Evolutionary conservation across 192 early-diverging fungal species (phyloP).

Genomic region (Thoreauomyces humboldtii): DNA sequence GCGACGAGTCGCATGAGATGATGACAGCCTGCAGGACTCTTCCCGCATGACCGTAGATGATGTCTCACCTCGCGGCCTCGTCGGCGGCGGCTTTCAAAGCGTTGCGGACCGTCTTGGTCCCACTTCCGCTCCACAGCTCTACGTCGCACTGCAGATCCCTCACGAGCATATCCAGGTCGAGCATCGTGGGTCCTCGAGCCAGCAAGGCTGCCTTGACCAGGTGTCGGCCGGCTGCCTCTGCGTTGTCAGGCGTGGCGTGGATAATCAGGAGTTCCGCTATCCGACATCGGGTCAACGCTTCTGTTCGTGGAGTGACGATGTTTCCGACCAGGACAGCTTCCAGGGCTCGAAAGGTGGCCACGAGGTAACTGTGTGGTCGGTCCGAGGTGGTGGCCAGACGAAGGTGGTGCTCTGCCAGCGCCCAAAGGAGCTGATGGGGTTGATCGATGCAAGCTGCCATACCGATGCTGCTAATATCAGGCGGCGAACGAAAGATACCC

Average conservation of each 20-base stretch:
- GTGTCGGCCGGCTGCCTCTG: constrained; percentile 22
- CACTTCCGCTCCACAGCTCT: neutral
- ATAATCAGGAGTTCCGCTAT: constrained; percentile 23
- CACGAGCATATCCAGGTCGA: constrained; percentile 16
- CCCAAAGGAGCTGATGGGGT: constrained; percentile 17
- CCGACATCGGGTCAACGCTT: constrained; percentile 21
- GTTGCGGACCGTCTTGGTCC: neutral
- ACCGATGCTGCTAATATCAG: too few species aligned
- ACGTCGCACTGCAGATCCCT: constrained; percentile 23
- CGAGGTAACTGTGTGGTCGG: neutral
- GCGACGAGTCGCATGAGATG: neutral
- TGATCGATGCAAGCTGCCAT: too few species aligned
- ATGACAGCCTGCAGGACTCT: neutral
- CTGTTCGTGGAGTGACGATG: constrained; percentile 12
- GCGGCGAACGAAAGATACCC: too few species aligned
- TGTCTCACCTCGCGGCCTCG: constrained; percentile 2
- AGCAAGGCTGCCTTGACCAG: constrained; percentile 2
- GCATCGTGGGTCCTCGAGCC: neutral
- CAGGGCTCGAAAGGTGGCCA: constrained; percentile 4
- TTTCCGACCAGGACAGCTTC: constrained; percentile 22
- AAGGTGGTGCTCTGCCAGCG: constrained; percentile 17
- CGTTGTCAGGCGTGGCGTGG: constrained; percentile 10
- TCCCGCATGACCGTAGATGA: neutral
- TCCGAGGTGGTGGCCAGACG: neutral
- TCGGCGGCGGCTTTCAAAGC: constrained; percentile 12